phyloP scores from a whole-genome alignment of 2,329 filamentous ascomycete species.

The Paraphoma sp. region DNA sequence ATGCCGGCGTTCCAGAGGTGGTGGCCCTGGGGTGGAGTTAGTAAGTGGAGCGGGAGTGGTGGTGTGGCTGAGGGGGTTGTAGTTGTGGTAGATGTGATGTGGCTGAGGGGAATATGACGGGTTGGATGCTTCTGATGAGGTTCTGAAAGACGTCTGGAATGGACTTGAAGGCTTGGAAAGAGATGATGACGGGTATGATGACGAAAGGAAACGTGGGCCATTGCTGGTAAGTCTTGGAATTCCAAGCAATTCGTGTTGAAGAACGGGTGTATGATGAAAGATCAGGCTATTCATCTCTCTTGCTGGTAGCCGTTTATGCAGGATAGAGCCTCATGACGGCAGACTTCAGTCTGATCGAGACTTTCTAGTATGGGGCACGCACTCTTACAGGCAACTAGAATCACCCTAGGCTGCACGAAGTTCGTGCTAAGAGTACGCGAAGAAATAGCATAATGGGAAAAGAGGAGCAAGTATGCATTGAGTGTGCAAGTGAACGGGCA shows the following conservation, averaged over 20 bases:
- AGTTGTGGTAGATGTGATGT: background rate
- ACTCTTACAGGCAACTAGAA: background rate
- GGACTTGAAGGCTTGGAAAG: background rate
- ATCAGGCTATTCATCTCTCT: too few species aligned
- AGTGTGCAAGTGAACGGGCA: background rate
- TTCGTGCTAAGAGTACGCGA: background rate
- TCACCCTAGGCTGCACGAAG: background rate
- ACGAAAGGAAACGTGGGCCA: background rate
- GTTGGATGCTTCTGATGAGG: background rate
- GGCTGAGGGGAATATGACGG: too few species aligned
- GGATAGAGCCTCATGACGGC: too few species aligned
- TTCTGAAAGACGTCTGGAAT: background rate
- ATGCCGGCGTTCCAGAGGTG: slow-evolving; percentile 90
- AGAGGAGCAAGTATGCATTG: background rate
- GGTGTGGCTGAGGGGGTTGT: background rate
- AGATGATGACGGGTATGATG: background rate
- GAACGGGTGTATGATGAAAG: too few species aligned
- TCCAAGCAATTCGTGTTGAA: too few species aligned
- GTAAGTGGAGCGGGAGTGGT: slow-evolving; percentile 6
- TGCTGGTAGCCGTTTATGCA: too few species aligned
- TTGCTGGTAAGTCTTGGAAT: background rate
- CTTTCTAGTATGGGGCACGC: background rate
- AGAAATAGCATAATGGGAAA: background rate
- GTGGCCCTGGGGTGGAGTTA: slow-evolving; percentile 64
- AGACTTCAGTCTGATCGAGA: background rate